Conservation (phyloP, 2,329 filamentous ascomycete species). For the Fusarium torulosum region DNA sequence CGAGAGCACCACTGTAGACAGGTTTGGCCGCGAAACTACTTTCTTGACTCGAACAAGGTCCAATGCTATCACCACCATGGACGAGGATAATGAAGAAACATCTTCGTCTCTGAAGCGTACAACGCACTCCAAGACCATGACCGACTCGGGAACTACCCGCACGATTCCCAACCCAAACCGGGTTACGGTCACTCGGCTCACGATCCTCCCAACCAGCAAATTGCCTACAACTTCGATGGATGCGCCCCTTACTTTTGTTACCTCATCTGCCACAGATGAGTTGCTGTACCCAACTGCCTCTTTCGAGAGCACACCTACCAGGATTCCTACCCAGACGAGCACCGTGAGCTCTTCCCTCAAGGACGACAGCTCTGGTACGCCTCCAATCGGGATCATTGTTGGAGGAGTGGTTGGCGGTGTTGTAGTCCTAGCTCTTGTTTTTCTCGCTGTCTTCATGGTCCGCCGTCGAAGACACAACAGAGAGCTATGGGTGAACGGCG, state of each 20-base stretch:
- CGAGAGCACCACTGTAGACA: not conserved
- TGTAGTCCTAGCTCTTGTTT: constrained; percentile 44
- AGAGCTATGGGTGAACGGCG: constrained; percentile 11
- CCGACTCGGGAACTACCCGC: constrained; percentile 54
- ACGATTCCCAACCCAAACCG: constrained; percentile 53
- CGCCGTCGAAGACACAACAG: constrained; percentile 32
- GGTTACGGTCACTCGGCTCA: constrained; percentile 54
- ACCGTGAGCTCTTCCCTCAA: not conserved
- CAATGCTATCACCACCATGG: constrained; percentile 4
- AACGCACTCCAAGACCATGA: constrained; percentile 43
- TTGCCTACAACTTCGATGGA: constrained; percentile 33
- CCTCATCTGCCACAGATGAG: constrained; percentile 10
- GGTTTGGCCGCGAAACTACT: not conserved
- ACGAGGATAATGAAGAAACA: constrained; percentile 6
- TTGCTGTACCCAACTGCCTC: constrained; percentile 15
- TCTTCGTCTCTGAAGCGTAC: constrained; percentile 5
- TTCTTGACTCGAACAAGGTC: constrained; percentile 3
- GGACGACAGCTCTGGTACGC: constrained; percentile 10
- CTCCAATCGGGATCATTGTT: constrained; percentile 51
- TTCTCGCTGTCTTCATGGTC: constrained; percentile 43
- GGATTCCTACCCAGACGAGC: constrained; percentile 30
- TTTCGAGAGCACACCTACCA: constrained; percentile 14
- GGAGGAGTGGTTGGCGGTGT: constrained; percentile 52
- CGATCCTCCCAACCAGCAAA: constrained; percentile 49
- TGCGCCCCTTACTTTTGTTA: constrained; percentile 16